Conservation (phyloP, 78 protist genomes). For the Emiliania huxleyi region DNA sequence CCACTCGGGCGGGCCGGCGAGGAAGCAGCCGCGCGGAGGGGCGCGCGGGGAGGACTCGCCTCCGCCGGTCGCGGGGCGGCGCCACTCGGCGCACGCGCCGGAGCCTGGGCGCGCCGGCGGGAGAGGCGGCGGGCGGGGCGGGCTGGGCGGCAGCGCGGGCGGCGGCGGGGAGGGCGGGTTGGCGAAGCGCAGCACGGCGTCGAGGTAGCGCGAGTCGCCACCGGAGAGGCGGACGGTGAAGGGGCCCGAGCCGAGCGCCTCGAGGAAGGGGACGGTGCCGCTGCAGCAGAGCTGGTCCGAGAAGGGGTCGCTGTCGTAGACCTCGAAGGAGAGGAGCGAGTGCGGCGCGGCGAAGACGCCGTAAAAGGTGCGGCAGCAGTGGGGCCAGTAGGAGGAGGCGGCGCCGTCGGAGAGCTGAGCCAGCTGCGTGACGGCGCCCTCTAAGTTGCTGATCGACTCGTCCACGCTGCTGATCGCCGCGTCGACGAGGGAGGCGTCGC, state of each 20-base stretch:
- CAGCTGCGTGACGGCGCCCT: too few species aligned
- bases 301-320: background rate
- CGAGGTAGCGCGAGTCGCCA: background rate
- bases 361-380: background rate
- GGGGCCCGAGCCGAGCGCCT: background rate
- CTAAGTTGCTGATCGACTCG: too few species aligned
- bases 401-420: too few species aligned
- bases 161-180: background rate
- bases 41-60: background rate
- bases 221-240: background rate
- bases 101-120: background rate
- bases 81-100: too few species aligned
- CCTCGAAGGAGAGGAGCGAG: background rate
- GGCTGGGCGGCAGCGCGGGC: background rate
- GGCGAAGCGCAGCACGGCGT: background rate
- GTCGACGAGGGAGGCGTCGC: too few species aligned
- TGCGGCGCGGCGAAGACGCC: background rate
- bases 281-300: background rate
- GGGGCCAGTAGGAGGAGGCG: background rate
- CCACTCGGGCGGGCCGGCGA: background rate
- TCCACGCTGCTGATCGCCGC: too few species aligned
- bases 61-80: background rate
- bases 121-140: background rate
- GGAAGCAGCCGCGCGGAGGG: background rate
- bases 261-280: background rate